These are phyloP conservation scores for Thermochaetoides dissita DNA, from an alignment of 2,329 filamentous ascomycete genomes.

Conservation along the genomic window DNA sequence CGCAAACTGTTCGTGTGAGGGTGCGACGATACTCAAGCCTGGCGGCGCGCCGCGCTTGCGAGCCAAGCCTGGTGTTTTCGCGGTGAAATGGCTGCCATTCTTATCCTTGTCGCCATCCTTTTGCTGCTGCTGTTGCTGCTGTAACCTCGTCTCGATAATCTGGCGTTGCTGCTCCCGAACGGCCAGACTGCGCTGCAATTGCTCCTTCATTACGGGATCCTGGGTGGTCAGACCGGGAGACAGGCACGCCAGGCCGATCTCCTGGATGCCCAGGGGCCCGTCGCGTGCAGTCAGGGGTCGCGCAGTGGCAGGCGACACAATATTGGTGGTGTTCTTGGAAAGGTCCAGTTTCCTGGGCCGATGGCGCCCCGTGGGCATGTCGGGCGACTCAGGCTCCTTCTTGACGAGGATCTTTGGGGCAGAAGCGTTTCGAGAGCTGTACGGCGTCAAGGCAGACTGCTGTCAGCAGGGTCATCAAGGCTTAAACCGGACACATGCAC, in stretches of 20 bases:
- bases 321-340: slow-evolving; percentile 42
- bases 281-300: slow-evolving; percentile 64
- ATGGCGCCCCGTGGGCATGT: slow-evolving; percentile 58
- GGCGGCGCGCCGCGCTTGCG: slow-evolving; percentile 69
- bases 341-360: slow-evolving; percentile 67
- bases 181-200: slow-evolving; percentile 83
- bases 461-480: slow-evolving; percentile 5
- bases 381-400: slow-evolving; percentile 86
- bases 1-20: slow-evolving; percentile 81
- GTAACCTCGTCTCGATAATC: slow-evolving; percentile 82
- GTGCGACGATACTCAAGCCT: slow-evolving; percentile 86
- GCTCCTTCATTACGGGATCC: slow-evolving; percentile 91
- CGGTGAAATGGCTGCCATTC: slow-evolving; percentile 32
- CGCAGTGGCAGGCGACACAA: slow-evolving; percentile 45
- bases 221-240: slow-evolving; percentile 94
- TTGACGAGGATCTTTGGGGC: slow-evolving; percentile 78
- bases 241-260: slow-evolving; percentile 84
- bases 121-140: slow-evolving; percentile 71
- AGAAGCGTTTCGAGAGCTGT: slow-evolving; percentile 38
- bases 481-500: slow-evolving; percentile 6
- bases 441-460: slow-evolving; percentile 11
- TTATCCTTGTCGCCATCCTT: slow-evolving; percentile 41
- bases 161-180: slow-evolving; percentile 88
- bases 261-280: slow-evolving; percentile 65
- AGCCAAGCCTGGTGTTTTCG: slow-evolving; percentile 61